Evolutionary conservation across 1,139 yeast genomes (phyloP).

Genomic region (Hyphopichia pseudoburtonii): DNA sequence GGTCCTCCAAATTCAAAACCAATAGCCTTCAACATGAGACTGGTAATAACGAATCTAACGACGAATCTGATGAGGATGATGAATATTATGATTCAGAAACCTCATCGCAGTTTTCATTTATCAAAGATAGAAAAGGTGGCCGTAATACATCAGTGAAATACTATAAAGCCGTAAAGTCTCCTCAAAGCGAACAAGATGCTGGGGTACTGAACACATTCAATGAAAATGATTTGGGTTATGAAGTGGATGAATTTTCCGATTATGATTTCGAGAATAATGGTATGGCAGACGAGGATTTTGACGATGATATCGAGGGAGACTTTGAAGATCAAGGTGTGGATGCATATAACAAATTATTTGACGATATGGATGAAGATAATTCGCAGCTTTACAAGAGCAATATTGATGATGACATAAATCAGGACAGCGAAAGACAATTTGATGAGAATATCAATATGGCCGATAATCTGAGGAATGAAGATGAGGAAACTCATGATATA

Average conservation of each 20-base stretch:
- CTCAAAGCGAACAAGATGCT: slow-evolving; percentile 6
- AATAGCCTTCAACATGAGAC: too few relatives aligned
- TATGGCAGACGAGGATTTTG: slow-evolving; percentile 34
- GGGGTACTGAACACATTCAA: slow-evolving; percentile 21
- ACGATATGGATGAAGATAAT: slow-evolving; percentile 16
- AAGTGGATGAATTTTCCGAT: slow-evolving; percentile 36
- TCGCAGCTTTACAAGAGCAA: slow-evolving; percentile 2
- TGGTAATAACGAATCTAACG: slow-evolving; percentile 3
- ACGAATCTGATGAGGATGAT: slow-evolving; percentile 10
- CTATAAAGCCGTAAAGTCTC: slow-evolving; percentile 39
- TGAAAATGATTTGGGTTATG: slow-evolving; percentile 35
- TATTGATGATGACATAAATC: slow-evolving; percentile 1
- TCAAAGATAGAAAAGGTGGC: slow-evolving; percentile 53
- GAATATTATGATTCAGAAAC: slow-evolving; percentile 26
- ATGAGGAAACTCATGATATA: too few relatives aligned
- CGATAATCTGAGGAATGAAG: too few relatives aligned
- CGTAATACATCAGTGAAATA: slow-evolving; percentile 64
- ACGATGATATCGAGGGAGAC: slow-evolving; percentile 50
- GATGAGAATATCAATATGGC: too few relatives aligned
- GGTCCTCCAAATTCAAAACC: too few relatives aligned
- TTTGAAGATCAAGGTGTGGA: slow-evolving; percentile 54
- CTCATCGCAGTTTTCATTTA: slow-evolving; percentile 59
- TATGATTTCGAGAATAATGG: slow-evolving; percentile 56
- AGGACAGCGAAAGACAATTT: not conserved
- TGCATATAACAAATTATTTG: slow-evolving; percentile 21